A percentile compares a stretch with the other conserved stretches of the same genome.
Conservation (phyloP, 1,139 yeast genomes). For the Pichia sp. region DNA sequence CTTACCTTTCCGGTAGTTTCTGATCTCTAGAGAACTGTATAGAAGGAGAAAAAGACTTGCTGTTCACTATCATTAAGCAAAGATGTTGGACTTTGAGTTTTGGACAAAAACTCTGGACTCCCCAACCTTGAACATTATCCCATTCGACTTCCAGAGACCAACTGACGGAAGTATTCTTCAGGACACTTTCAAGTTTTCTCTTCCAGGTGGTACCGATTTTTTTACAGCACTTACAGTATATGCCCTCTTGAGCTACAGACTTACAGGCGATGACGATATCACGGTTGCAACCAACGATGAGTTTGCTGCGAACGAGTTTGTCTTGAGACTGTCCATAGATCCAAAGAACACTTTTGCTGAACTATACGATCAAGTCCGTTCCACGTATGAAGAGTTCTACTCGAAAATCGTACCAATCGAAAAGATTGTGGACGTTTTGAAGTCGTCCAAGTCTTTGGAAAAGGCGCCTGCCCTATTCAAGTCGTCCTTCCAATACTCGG, state of each 20-base stretch:
- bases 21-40: no score
- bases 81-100: constrained; percentile 34
- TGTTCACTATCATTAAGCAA: neutral
- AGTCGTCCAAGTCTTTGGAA: constrained; percentile 47
- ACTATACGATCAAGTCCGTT: constrained; percentile 43
- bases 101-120: constrained; percentile 72
- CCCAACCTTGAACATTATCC: constrained; percentile 82
- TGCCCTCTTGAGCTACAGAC: constrained; percentile 66
- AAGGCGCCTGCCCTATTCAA: constrained; percentile 61
- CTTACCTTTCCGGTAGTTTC: no score
- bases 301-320: constrained; percentile 35
- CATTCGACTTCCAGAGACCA: constrained; percentile 83
- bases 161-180: constrained; percentile 66
- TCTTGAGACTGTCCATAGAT: constrained; percentile 57
- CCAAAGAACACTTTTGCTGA: constrained; percentile 52
- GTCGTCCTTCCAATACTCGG: constrained; percentile 53
- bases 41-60: no score
- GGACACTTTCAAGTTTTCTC: constrained; percentile 45
- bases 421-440: constrained; percentile 52
- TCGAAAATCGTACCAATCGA: constrained; percentile 47
- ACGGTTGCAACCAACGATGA: constrained; percentile 67
- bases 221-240: constrained; percentile 62
- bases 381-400: constrained; percentile 40
- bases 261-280: constrained; percentile 92
- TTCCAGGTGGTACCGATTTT: constrained; percentile 40